Base-by-base conservation (phyloP, 2,329 filamentous ascomycete genomes). In the Trichoderma cornu-damae region DNA sequence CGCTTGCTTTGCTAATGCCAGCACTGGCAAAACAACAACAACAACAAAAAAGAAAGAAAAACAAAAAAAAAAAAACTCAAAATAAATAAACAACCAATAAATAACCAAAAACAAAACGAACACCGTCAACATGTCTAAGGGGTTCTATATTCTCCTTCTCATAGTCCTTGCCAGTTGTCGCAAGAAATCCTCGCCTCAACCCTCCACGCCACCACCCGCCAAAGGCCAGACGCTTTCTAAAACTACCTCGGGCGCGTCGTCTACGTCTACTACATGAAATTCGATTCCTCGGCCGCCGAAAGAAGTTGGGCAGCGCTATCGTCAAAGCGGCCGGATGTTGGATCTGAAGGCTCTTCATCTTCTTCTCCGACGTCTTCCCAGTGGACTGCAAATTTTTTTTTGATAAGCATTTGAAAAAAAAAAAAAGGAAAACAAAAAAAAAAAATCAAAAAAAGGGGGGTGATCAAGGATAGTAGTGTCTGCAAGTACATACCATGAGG, bases 401-500 rank as follows among this genome's bases (percentile, higher is more conserved):
- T 6, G 6, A 32, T 55, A 47, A 55, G 52, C 24, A 32, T n/a
- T 1, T 30, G 24, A 22, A 28, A 9, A 24, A 28, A 2, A 7
- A 16, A n/a, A 4, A n/a, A 16, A 7, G 6, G 3, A 18, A n/a
- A n/a, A n/a, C n/a, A n/a, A n/a, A n/a, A n/a, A n/a, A n/a, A n/a
- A n/a, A n/a, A n/a, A n/a, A n/a, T n/a, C n/a, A n/a, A n/a, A n/a
- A n/a, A n/a, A n/a, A n/a, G n/a, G n/a, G n/a, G n/a, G n/a, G n/a
- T n/a, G n/a, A n/a, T n/a, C n/a, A n/a, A n/a, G n/a, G n/a, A n/a
- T n/a, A n/a, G n/a, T 22, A 12, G n/a, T 3, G 11, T 14, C 16
- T 40, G 50, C 16, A 28, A 16, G 28, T 28, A 47, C 40, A 32
- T 76, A 95, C 91, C 78, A 75, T 89, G 79, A 3, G 91, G 87